These are phyloP conservation scores for Lanmaoa rubissima DNA, from an alignment of 768 basidiomycete genomes.

Conservation along the genomic window DNA sequence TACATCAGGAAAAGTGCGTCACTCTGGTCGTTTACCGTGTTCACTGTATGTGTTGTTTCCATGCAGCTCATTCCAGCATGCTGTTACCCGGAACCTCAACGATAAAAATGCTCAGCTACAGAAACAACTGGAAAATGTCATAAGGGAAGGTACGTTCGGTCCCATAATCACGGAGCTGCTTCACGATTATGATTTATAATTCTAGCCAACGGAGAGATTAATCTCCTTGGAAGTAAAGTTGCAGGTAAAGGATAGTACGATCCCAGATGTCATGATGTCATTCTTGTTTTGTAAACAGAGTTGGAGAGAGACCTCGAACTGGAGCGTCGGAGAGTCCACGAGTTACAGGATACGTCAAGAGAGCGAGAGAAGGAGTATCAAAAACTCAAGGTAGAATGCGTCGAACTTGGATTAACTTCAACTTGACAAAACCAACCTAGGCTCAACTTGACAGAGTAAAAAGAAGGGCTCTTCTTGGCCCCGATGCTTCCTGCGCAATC, in stretches of 20 bases:
- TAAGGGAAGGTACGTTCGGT: constrained; percentile 65
- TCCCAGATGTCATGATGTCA: not conserved
- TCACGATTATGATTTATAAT: not conserved
- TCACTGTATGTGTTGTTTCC: constrained; percentile 1
- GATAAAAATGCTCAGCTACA: constrained; percentile 82
- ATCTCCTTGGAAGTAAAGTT: constrained; percentile 65
- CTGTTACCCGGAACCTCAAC: constrained; percentile 74
- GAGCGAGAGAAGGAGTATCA: constrained; percentile 87
- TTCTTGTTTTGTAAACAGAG: constrained; percentile 41
- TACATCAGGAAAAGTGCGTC: constrained; percentile 76
- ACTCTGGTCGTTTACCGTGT: not conserved
- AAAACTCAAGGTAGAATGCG: constrained; percentile 64
- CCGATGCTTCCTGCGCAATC: constrained; percentile 20
- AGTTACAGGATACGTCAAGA: constrained; percentile 68
- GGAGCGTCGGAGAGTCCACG: constrained; percentile 71
- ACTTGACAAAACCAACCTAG: constrained; percentile 35
- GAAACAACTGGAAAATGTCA: constrained; percentile 82
- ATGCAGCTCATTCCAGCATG: constrained; percentile 69
- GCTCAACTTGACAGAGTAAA: constrained; percentile 80
- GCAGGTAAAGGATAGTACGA: constrained; percentile 41
- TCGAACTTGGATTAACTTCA: not conserved
- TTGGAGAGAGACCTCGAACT: constrained; percentile 78
- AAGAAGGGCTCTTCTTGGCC: constrained; percentile 71
- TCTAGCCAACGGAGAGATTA: constrained; percentile 75
- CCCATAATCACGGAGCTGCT: not conserved